phyloP scores from a whole-genome alignment of 116 monocot genomes.

The Papilionanthe hybrid region DNA sequence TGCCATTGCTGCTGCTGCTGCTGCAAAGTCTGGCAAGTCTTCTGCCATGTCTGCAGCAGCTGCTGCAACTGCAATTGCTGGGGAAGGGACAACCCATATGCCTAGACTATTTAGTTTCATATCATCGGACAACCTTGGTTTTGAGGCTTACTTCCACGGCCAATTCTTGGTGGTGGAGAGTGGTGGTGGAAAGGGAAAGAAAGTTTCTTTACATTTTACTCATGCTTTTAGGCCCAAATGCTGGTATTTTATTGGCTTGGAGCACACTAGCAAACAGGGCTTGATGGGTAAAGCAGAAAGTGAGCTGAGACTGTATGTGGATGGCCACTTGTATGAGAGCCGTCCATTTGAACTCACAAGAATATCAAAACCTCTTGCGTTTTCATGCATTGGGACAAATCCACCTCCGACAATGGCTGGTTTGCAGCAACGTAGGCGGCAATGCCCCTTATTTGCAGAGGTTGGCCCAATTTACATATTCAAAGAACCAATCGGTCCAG shows the following conservation, averaged over 20 bases:
- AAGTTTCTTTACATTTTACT: slow-evolving; percentile 89
- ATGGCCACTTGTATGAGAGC: slow-evolving; percentile 85
- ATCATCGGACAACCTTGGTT: slow-evolving; percentile 85
- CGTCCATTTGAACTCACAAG: slow-evolving; percentile 85
- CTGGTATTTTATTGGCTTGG: slow-evolving; percentile 95
- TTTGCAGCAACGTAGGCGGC: slow-evolving; percentile 74
- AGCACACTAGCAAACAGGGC: slow-evolving; percentile 81
- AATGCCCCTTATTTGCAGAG: slow-evolving; percentile 96
- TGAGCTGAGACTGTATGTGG: slow-evolving; percentile 82
- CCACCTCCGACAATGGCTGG: slow-evolving; percentile 99
- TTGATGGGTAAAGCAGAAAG: slow-evolving; percentile 89
- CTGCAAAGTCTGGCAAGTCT: slow-evolving; percentile 23
- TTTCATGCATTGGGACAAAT: slow-evolving; percentile 97
- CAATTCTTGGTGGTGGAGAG: slow-evolving; percentile 95
- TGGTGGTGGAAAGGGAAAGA: slow-evolving; percentile 71
- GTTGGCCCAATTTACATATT: slow-evolving; percentile 96
- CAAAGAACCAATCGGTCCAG: slow-evolving; percentile 86
- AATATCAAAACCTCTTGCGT: slow-evolving; percentile 83
- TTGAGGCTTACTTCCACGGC: slow-evolving; percentile 98
- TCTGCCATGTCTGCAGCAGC: slow-evolving; percentile 30
- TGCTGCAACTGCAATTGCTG: slow-evolving; percentile 63
- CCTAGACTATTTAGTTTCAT: slow-evolving; percentile 95
- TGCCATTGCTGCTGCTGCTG: slow-evolving; percentile 29
- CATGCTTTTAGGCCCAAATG: slow-evolving; percentile 76
- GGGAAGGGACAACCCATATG: slow-evolving; percentile 96